Percentiles rank a stretch among this genome's conserved stretches.
Evolutionary conservation across 2,329 filamentous ascomycete genomes (phyloP).

Genomic region (Diaporthe humulicola): DNA sequence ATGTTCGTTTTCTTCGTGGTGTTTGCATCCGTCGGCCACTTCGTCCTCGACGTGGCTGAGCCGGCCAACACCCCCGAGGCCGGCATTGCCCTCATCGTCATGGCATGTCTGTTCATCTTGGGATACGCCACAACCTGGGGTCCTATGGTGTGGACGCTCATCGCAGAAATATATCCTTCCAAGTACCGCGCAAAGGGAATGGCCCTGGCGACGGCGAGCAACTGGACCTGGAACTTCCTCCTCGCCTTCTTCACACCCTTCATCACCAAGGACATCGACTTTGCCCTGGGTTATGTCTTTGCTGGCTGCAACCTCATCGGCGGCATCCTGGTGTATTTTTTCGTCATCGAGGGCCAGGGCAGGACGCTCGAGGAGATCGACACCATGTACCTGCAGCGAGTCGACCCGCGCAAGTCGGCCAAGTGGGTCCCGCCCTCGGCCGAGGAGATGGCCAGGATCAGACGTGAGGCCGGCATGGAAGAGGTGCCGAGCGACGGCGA

Average conservation of each 20-base stretch:
- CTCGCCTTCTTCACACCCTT: conserved; percentile 85
- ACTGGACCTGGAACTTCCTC: conserved; percentile 82
- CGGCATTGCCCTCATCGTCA: conserved; percentile 73
- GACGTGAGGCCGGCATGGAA: conserved; percentile 55
- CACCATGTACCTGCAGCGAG: conserved; percentile 78
- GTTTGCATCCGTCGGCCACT: conserved; percentile 67
- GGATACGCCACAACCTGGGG: conserved; percentile 78
- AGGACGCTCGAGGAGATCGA: conserved; percentile 84
- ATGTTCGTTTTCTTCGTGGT: conserved; percentile 72
- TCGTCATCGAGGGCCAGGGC: conserved; percentile 80
- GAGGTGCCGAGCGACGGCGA: background rate
- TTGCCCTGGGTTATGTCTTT: conserved; percentile 82
- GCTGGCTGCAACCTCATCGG: conserved; percentile 77
- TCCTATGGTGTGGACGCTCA: conserved; percentile 74
- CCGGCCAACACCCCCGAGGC: conserved; percentile 55
- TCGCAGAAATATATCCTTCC: conserved; percentile 75
- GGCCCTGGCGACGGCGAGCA: conserved; percentile 71
- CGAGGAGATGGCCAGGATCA: conserved; percentile 58
- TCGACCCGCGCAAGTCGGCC: conserved; percentile 73
- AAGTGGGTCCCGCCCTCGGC: conserved; percentile 63
- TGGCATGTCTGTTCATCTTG: conserved; percentile 74
- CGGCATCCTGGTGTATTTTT: conserved; percentile 79
- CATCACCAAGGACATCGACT: conserved; percentile 79
- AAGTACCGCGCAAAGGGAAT: conserved; percentile 72
- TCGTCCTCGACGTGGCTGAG: conserved; percentile 54